Percentiles rank a stretch among this genome's conserved stretches.
Conservation (phyloP, 306 rosid species). For the Vicia villosa region DNA sequence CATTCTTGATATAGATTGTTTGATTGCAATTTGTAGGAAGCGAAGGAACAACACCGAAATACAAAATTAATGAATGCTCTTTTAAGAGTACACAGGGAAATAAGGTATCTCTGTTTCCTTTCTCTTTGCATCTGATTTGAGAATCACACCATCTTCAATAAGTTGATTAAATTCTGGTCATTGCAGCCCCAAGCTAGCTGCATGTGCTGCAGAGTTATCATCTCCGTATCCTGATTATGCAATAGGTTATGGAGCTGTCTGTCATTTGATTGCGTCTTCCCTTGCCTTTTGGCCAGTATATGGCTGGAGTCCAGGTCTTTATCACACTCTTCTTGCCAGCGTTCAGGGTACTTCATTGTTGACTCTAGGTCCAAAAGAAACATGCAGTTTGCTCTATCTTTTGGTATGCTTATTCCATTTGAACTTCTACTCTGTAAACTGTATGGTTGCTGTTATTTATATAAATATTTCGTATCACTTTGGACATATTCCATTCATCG, state of each 20-base stretch:
- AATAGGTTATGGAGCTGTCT: conserved; percentile 92
- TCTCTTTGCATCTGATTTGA: conserved; percentile 23
- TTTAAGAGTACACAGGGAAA: conserved; percentile 87
- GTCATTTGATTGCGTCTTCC: conserved; percentile 83
- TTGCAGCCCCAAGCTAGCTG: conserved; percentile 94
- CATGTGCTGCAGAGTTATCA: conserved; percentile 79
- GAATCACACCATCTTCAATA: conserved; percentile 30
- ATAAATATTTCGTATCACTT: background rate
- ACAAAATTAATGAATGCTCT: conserved; percentile 91
- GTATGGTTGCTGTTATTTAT: conserved; percentile 15
- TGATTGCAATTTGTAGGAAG: conserved; percentile 62
- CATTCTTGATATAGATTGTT: conserved; percentile 36
- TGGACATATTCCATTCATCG: conserved; percentile 2
- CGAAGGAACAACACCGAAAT: conserved; percentile 92
- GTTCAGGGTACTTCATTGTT: conserved; percentile 71
- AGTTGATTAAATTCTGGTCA: conserved; percentile 40
- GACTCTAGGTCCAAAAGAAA: conserved; percentile 94
- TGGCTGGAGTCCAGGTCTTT: conserved; percentile 98
- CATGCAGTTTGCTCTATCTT: conserved; percentile 92
- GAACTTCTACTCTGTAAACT: conserved; percentile 12
- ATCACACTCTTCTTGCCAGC: conserved; percentile 79
- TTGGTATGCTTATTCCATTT: conserved; percentile 62
- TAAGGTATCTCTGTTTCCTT: conserved; percentile 61
- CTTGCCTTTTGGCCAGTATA: conserved; percentile 94
- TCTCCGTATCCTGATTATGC: conserved; percentile 83